Evolutionary conservation across 2,329 filamentous ascomycete species (phyloP).

Genomic region (Fonsecaea erecta): DNA sequence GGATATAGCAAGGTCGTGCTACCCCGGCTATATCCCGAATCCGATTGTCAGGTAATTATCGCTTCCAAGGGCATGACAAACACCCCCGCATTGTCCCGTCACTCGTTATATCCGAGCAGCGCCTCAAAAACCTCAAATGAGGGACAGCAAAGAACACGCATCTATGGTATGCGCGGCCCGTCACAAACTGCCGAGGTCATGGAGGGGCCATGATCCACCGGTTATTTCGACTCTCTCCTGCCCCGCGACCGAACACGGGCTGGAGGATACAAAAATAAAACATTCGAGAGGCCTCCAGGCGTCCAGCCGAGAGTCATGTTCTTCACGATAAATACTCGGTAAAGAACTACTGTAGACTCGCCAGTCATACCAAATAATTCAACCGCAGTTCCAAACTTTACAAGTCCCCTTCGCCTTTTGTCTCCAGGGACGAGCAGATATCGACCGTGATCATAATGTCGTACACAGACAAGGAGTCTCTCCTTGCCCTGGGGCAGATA

Average conservation of each 20-base stretch:
- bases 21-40: too few species aligned
- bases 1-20: neutral
- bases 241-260: neutral
- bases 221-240: neutral
- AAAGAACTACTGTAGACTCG: neutral
- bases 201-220: neutral
- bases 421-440: neutral
- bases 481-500: conserved; percentile 39
- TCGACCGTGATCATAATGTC: conserved; percentile 10
- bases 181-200: conserved; percentile 12
- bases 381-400: neutral
- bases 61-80: neutral
- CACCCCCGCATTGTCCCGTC: neutral
- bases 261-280: neutral
- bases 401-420: neutral
- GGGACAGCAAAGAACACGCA: neutral
- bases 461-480: conserved; percentile 36
- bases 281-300: neutral
- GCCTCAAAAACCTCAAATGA: neutral
- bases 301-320: neutral
- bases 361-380: neutral
- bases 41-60: too few species aligned
- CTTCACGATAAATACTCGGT: neutral
- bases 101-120: neutral
- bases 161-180: neutral